Conservation (phyloP, 2,329 filamentous ascomycete species). For the Claviceps arundinis region DNA sequence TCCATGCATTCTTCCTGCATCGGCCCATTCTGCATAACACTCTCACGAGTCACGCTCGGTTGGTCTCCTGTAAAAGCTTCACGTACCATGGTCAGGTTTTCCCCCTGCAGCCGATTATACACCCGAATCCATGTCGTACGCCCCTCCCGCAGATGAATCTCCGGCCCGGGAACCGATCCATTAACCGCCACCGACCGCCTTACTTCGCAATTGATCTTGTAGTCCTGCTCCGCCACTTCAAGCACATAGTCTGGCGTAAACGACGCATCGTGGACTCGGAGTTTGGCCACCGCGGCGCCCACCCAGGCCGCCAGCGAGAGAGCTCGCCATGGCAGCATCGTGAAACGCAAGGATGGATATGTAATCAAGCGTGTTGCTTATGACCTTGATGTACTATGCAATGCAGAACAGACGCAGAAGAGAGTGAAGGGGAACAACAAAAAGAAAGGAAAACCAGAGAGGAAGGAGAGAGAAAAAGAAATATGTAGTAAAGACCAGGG, state of each 20-base stretch:
- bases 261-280: conserved; percentile 12
- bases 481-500: too few relatives aligned
- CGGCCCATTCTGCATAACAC: background rate
- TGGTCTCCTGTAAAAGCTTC: too few relatives aligned
- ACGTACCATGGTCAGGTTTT: conserved; percentile 44
- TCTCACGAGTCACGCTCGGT: too few relatives aligned
- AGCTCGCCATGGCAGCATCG: background rate
- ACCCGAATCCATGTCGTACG: conserved; percentile 41
- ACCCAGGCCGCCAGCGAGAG: background rate
- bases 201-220: conserved; percentile 13
- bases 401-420: too few relatives aligned
- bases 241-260: conserved; percentile 33
- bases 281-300: background rate
- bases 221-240: conserved; percentile 27
- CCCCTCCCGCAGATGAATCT: conserved; percentile 31
- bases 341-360: too few relatives aligned
- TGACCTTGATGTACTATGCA: too few relatives aligned
- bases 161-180: conserved; percentile 37
- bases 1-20: background rate
- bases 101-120: conserved; percentile 39
- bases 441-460: too few relatives aligned
- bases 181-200: conserved; percentile 29
- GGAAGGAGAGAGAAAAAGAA: too few relatives aligned
- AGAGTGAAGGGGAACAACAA: too few relatives aligned
- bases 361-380: too few relatives aligned